These are phyloP conservation scores for Salix brachista DNA, from an alignment of 345 rosid species.

Conservation along the genomic window DNA sequence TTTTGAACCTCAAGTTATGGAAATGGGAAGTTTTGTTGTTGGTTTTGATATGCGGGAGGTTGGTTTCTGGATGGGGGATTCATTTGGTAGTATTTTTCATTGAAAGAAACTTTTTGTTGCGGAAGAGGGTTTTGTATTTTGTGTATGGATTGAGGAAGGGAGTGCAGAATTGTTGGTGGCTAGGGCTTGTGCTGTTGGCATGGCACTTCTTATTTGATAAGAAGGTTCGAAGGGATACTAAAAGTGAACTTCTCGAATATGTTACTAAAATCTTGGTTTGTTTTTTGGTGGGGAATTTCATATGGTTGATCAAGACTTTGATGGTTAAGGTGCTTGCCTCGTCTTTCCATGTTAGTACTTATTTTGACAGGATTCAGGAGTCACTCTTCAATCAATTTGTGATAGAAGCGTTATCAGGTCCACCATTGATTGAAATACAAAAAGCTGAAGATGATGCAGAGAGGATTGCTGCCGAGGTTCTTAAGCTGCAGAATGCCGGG, in stretches of 20 bases:
- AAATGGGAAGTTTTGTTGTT: constrained; percentile 78
- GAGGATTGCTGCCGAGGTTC: constrained; percentile 44
- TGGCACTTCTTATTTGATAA: constrained; percentile 69
- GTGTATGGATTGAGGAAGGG: constrained; percentile 75
- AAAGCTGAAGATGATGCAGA: constrained; percentile 46
- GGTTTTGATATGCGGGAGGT: constrained; percentile 76
- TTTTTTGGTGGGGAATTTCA: constrained; percentile 52
- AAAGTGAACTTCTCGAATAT: constrained; percentile 34
- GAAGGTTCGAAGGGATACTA: constrained; percentile 40
- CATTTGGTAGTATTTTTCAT: constrained; percentile 64
- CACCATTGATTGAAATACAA: constrained; percentile 58
- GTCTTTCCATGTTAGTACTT: constrained; percentile 85
- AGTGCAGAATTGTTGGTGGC: constrained; percentile 85
- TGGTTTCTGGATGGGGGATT: constrained; percentile 92
- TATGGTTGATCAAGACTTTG: constrained; percentile 86
- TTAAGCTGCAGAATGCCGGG: constrained; percentile 56
- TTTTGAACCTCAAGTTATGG: constrained; percentile 71
- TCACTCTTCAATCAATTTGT: constrained; percentile 73
- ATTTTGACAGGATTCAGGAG: constrained; percentile 88
- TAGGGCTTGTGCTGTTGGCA: constrained; percentile 61
- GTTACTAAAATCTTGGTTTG: constrained; percentile 65
- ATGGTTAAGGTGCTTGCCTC: constrained; percentile 81
- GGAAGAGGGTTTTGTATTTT: constrained; percentile 74
- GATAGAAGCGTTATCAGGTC: constrained; percentile 76
- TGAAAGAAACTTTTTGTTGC: constrained; percentile 66